Evolutionary conservation across 495 filamentous ascomycete genomes (phyloP), one percentile per base, ranked within the genome.

Genomic region (Penicillium crystallinum): DNA sequence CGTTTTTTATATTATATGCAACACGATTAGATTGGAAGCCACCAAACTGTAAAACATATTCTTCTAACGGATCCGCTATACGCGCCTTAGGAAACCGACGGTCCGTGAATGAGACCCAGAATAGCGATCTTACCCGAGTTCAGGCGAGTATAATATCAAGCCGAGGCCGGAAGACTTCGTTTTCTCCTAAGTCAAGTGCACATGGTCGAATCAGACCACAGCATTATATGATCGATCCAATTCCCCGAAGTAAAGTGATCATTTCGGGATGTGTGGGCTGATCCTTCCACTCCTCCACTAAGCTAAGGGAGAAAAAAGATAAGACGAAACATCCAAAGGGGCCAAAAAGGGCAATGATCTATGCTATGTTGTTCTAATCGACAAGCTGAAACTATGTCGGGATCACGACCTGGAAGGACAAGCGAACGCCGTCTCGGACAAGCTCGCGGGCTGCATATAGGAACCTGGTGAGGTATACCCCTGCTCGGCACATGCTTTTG

Each of bases 131-230:
- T 31, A 45, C 29, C 57, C 57, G 41, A 46, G 35, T 36, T 41
- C 33, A 49, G 19, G 46, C 42, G 19, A 53, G 15, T 29, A 30
- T 4, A 38, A 38, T 17, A 41, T 19, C 38, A 40, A 35, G 29
- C 17, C 42, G 23, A 31, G 6, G 27, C 23, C 3, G 14, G 10
- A 21, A 1, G n/a, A 22, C 10, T 31, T 34, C 18, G 4, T 12
- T 46, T 23, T 19, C 9, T 10, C 11, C 2, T n/a, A 11, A 23
- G 7, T 45, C 11, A 14, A 48, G 22, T 34, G 19, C 22, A 9
- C n/a, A 29, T 30, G 22, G 23, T 47, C 59, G 35, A 60, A 63
- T 57, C 59, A 60, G 25, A 57, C 50, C 50, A 60, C 35, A 11
- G 21, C 21, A n/a, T 21, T 22, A 49, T 4, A 21, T 2, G 9